phyloP scores from a whole-genome alignment of 176 grass and related monocot species.

The Oryza rufipogon region DNA sequence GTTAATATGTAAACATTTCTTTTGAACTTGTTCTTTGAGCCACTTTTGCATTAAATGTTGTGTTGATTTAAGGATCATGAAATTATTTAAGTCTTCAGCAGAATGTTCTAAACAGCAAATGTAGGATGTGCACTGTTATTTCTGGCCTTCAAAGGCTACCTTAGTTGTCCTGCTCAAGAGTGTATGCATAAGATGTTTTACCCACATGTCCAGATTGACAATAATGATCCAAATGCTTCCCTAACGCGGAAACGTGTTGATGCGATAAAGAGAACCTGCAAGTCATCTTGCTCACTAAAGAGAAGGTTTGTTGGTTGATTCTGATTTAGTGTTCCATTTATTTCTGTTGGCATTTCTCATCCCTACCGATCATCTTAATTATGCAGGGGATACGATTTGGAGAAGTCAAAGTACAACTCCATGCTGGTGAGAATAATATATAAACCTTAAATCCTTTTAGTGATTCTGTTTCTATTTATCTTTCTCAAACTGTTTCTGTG shows the following conservation, averaged over 20 bases:
- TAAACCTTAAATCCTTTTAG: background rate
- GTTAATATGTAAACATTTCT: background rate
- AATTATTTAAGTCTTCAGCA: no score
- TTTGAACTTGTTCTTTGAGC: background rate
- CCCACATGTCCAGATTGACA: conserved; percentile 50
- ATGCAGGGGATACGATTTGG: conserved; percentile 57
- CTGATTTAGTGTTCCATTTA: conserved; percentile 17
- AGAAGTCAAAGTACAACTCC: conserved; percentile 59
- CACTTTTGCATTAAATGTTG: background rate
- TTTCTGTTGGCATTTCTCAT: conserved; percentile 19
- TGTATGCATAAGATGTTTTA: conserved; percentile 9
- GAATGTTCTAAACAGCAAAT: background rate
- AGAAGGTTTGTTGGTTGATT: conserved; percentile 65
- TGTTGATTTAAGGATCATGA: background rate
- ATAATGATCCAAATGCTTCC: conserved; percentile 64
- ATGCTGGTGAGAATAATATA: conserved; percentile 58
- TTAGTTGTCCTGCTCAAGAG: background rate
- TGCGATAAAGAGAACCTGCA: conserved; percentile 76
- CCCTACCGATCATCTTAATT: conserved; percentile 24
- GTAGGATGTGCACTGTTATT: background rate
- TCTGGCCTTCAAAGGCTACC: background rate
- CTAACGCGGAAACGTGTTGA: conserved; percentile 63
- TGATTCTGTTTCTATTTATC: background rate
- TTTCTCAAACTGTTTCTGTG: conserved; percentile 34
- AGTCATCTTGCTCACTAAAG: conserved; percentile 64